Evolutionary conservation across 148 eudicot species (phyloP).

Genomic region (Vaccinium macrocarpon): DNA sequence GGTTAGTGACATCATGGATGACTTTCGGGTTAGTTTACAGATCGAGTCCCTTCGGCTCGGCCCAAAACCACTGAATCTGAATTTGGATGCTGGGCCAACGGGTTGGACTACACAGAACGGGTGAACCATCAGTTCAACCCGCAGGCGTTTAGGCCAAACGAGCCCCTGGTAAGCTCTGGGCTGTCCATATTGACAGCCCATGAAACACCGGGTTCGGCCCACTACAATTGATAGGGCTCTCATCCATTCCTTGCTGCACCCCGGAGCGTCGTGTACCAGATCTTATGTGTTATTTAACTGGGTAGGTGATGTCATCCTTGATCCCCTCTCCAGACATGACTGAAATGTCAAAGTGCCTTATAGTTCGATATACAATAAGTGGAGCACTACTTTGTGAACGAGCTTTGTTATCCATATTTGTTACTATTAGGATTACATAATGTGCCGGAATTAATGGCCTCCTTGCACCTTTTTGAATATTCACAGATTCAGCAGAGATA

Average conservation of each 20-base stretch:
- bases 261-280: not conserved
- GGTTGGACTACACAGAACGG: no score
- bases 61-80: no score
- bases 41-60: no score
- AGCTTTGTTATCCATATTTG: not conserved
- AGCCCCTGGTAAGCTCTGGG: no score
- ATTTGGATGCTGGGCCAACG: no score
- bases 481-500: slow-evolving; percentile 83
- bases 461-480: not conserved
- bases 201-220: no score
- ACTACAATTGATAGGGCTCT: not conserved
- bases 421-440: not conserved
- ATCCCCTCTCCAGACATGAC: not conserved
- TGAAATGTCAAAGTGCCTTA: not conserved
- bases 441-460: slow-evolving; percentile 3
- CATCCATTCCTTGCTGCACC: not conserved
- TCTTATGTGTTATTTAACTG: not conserved
- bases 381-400: not conserved
- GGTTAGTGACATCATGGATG: no score
- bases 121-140: no score
- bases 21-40: no score
- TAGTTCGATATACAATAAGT: not conserved
- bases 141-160: no score
- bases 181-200: no score
- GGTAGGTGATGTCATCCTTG: not conserved